Base-by-base conservation (phyloP, 345 rosid genomes). In the Excoecaria cochinchinensis region DNA sequence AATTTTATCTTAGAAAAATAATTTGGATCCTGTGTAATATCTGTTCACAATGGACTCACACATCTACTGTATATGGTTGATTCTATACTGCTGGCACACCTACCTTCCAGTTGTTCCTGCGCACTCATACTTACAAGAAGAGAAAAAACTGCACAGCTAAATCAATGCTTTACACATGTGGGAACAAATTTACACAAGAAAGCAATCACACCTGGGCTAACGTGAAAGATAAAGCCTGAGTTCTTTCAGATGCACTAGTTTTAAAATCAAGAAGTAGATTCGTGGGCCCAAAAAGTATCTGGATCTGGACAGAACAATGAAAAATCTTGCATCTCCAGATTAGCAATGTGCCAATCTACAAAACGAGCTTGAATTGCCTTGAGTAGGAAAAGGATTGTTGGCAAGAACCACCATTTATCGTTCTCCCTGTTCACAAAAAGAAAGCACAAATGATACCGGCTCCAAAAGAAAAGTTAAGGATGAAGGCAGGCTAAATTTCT, bases 361-460 rank as follows among this genome's bases (percentile, higher is more conserved):
- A 95, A 83, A 53, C 92, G 94, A 76, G 97, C 98, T 84, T 95
- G 99, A 71, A 87, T 61, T 3, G 90, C 72, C 86, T 95, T 95
- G 79, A 87, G 81, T 72, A 90, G 69, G 62, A 90, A 61, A 38
- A 95, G 94, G 57, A 87, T 52, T 6, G 94, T 89, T 40, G 97
- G 96, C 83, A 95, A 84, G 47, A 93, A 82, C 99, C 99, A 95
- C 99, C 99, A 95, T 68, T 87, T 84, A 74, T 90, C 89, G 57
- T 88, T 97, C 69, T 91, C 98, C 71, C 98, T 95, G 88, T 70
- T 55, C 48, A 44, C 55, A 79, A 60, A 74, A 36, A 72, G 16
- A 69, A 60, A 58, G 59, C 39, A 67, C 56, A 72, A 52, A 40
- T 36, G 14, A n/a, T 22, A 36, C 46, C 0, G 11, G 25, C 16